Percentiles rank a stretch among this genome's conserved stretches.
These are phyloP conservation scores for Leccinum pellstonianum DNA, from an alignment of 768 basidiomycete genomes.

Conservation along the genomic window DNA sequence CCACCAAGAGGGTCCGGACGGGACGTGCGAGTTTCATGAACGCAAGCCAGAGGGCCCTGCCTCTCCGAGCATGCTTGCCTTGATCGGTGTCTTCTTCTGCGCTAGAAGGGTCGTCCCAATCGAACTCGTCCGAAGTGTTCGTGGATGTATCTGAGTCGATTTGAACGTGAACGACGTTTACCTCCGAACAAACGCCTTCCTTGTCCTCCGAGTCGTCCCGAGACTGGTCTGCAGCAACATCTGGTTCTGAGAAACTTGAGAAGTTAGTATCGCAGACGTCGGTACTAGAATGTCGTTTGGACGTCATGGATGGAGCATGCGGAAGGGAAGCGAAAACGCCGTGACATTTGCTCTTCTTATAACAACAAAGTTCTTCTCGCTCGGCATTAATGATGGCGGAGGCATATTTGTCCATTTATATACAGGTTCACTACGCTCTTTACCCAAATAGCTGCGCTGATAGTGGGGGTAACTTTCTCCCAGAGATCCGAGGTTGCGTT, in stretches of 20 bases:
- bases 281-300: conserved; percentile 10
- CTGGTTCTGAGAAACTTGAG: conserved; percentile 11
- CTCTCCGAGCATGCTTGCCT: conserved; percentile 53
- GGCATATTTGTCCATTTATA: conserved; percentile 3
- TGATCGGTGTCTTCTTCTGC: conserved; percentile 31
- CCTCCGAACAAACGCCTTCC: conserved; percentile 7
- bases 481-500: not conserved
- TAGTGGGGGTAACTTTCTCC: not conserved
- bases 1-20: conserved; percentile 58
- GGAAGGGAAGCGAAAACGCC: not conserved
- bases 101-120: conserved; percentile 57
- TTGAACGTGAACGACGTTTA: not conserved
- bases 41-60: conserved; percentile 57
- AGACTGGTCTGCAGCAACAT: conserved; percentile 3
- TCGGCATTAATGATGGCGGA: not conserved
- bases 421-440: conserved; percentile 1
- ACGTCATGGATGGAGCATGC: conserved; percentile 16
- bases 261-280: conserved; percentile 4
- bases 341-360: conserved; percentile 8
- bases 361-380: not conserved
- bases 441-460: not conserved
- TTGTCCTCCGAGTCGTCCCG: conserved; percentile 11
- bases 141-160: conserved; percentile 44
- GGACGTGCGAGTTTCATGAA: conserved; percentile 67
- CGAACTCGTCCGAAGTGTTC: conserved; percentile 66